Evolutionary conservation across 2,329 filamentous ascomycete species (phyloP).

Genomic region (Penicillium sp.): DNA sequence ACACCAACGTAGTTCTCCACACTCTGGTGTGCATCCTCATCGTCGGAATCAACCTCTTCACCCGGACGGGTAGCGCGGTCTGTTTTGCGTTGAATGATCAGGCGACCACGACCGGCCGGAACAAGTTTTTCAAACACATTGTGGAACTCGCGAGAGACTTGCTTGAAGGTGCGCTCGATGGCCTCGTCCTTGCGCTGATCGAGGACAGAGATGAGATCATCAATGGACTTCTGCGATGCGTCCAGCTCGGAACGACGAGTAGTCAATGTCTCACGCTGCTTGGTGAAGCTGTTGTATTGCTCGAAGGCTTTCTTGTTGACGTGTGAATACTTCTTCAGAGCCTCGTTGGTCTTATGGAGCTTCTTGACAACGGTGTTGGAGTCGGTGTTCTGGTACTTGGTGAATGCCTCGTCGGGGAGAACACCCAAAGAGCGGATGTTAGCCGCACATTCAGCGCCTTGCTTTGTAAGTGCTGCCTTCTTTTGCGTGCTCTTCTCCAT

Average conservation of each 20-base stretch:
- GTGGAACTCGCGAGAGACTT: conserved; percentile 90
- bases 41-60: conserved; percentile 69
- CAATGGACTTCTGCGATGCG: conserved; percentile 80
- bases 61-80: conserved; percentile 67
- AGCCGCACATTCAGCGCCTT: conserved; percentile 77
- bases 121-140: conserved; percentile 94
- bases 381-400: conserved; percentile 82
- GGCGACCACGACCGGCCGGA: conserved; percentile 83
- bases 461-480: conserved; percentile 75
- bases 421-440: conserved; percentile 93
- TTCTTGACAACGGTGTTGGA: conserved; percentile 71
- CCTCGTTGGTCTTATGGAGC: conserved; percentile 87
- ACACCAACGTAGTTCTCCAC: conserved; percentile 97
- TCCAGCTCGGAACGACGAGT: conserved; percentile 86
- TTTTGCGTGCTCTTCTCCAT: conserved; percentile 92
- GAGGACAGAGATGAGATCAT: conserved; percentile 86
- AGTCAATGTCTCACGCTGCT: conserved; percentile 82
- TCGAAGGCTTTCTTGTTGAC: conserved; percentile 99
- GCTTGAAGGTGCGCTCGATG: conserved; percentile 97
- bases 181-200: conserved; percentile 97
- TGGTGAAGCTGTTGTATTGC: conserved; percentile 96
- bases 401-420: conserved; percentile 89
- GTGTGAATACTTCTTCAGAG: conserved; percentile 93
- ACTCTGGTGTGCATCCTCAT: conserved; percentile 59
- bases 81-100: conserved; percentile 89